phyloP scores from a whole-genome alignment of 495 filamentous ascomycete genomes.

The Tuber indicum region DNA sequence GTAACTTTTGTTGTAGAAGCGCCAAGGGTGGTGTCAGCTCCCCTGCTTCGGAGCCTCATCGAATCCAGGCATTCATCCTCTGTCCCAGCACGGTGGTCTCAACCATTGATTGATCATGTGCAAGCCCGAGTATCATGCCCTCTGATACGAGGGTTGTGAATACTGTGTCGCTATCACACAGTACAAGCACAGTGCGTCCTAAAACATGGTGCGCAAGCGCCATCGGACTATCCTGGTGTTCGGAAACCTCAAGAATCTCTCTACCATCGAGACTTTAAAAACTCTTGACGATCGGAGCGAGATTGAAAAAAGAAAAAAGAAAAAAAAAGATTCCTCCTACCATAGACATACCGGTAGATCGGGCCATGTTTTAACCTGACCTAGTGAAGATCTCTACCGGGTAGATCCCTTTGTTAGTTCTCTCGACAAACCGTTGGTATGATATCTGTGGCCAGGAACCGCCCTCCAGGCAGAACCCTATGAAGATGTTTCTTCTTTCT shows the following conservation, averaged over 20 bases:
- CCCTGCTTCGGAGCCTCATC: background rate
- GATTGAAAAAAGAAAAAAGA: no score
- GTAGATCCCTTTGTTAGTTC: background rate
- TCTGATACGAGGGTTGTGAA: background rate
- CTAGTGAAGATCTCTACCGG: background rate
- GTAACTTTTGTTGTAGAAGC: background rate
- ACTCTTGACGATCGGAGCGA: background rate
- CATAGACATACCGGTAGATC: background rate
- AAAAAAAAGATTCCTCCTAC: background rate
- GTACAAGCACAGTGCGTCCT: background rate
- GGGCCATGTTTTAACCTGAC: background rate
- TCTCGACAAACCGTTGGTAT: background rate
- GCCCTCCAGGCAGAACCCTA: background rate
- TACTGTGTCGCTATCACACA: background rate
- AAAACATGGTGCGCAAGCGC: background rate
- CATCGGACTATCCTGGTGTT: background rate
- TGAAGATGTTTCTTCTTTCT: no score
- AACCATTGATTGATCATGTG: background rate
- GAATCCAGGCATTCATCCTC: background rate
- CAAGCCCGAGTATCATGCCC: background rate
- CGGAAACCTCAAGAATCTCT: background rate
- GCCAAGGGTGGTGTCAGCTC: background rate
- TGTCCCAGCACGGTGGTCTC: background rate
- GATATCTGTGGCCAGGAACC: background rate
- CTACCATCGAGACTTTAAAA: background rate